A percentile compares a stretch with the other conserved stretches of the same genome.
Evolutionary conservation across 805 yeast genomes (phyloP).

Genomic region (Lipomyces mesembrius): DNA sequence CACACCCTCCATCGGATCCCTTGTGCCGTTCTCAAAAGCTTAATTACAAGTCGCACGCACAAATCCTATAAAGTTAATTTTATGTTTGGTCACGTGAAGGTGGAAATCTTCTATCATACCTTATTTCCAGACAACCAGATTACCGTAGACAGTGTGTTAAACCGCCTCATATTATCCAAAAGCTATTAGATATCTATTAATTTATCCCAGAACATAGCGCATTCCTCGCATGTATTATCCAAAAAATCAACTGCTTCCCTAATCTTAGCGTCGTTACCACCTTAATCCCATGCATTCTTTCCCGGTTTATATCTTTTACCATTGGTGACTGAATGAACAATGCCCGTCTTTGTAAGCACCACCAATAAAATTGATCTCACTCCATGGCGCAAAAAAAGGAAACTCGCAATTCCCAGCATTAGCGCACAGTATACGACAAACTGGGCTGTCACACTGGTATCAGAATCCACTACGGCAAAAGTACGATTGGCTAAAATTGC

Average conservation of each 20-base stretch:
- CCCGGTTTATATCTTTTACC: not conserved
- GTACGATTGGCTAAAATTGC: not conserved
- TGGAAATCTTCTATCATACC: too few species aligned
- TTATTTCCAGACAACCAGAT: too few species aligned
- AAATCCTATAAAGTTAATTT: too few species aligned
- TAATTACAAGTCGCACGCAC: too few species aligned
- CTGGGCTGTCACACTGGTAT: not conserved
- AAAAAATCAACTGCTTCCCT: not conserved
- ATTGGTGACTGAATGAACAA: not conserved
- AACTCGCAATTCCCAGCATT: not conserved
- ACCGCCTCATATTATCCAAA: too few species aligned
- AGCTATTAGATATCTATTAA: too few species aligned
- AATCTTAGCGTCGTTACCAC: not conserved
- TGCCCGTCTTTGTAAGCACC: not conserved
- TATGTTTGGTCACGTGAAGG: too few species aligned
- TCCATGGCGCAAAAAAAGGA: constrained; percentile 3
- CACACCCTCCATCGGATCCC: too few species aligned
- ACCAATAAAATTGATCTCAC: not conserved
- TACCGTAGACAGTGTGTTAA: too few species aligned
- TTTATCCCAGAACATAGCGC: too few species aligned
- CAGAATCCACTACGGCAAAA: not conserved
- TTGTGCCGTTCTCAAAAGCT: too few species aligned
- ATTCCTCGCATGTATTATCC: not conserved
- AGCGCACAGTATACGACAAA: not conserved
- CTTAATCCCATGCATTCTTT: constrained; percentile 6